phyloP scores from a whole-genome alignment of 257 asterid species.

The Solanum microdontum region DNA sequence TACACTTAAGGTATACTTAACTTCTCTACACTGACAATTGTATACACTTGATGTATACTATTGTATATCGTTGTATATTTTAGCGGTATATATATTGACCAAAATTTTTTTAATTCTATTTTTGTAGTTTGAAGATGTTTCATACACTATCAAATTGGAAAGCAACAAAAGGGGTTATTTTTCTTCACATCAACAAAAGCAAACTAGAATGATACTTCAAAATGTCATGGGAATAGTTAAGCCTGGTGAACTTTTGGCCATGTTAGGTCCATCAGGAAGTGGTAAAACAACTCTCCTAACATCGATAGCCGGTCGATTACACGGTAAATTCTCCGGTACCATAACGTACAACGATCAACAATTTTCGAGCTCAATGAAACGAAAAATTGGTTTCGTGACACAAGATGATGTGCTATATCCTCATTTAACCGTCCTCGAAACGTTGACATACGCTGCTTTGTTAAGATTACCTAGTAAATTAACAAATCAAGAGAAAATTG shows the following conservation, averaged over 20 bases:
- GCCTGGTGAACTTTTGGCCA: conserved; percentile 75
- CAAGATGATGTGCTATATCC: conserved; percentile 82
- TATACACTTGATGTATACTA: background rate
- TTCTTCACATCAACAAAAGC: conserved; percentile 30
- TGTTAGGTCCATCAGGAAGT: conserved; percentile 96
- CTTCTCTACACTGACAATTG: background rate
- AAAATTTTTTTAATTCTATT: background rate
- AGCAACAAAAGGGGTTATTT: conserved; percentile 10
- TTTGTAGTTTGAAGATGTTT: conserved; percentile 69
- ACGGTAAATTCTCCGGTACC: conserved; percentile 50
- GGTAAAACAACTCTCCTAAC: conserved; percentile 82
- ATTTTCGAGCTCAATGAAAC: conserved; percentile 36
- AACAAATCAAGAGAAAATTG: conserved; percentile 32
- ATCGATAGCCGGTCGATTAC: conserved; percentile 57
- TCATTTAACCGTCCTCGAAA: conserved; percentile 69
- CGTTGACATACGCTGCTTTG: conserved; percentile 60
- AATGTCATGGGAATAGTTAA: conserved; percentile 49
- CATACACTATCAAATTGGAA: conserved; percentile 31
- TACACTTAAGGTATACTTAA: conserved; percentile 45
- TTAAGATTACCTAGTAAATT: conserved; percentile 49
- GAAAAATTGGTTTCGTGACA: conserved; percentile 61
- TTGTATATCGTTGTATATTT: background rate
- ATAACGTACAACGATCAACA: conserved; percentile 50
- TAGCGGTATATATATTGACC: background rate
- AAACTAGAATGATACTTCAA: conserved; percentile 29